Evolutionary conservation across 441 rosid genomes (phyloP), one percentile per base, ranked within the genome.

Genomic region (California macrophylla): DNA sequence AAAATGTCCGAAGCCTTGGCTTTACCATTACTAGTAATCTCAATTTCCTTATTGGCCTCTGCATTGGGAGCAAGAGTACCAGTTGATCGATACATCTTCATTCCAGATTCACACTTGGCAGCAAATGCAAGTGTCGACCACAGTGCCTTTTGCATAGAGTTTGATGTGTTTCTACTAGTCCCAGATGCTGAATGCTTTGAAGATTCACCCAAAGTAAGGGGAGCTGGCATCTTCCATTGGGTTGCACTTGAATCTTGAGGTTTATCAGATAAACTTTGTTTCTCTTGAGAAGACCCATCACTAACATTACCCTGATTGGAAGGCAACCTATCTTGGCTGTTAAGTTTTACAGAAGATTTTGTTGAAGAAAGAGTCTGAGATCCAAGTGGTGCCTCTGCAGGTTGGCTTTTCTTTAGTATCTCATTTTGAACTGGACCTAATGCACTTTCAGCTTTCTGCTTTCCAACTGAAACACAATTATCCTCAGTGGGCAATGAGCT

Each of bases 121-220:
- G 86, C 91, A 77, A 84, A 82, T 71, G 86, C 87, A 29, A 85
- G 77, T 2, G 93, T 84, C 0, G 92, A 85, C 67, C 80, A 52
- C 24, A 89, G 69, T 23, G 89, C 81, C 78, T 76, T 81, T 72
- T 75, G 89, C 66, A 80, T 50, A 45, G 88, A 72, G 74, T 63
- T 82, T 0, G 85, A 71, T 54, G 78, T 77, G 66, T 67, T 79
- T 69, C 66, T 82, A 54, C 66, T 74, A 56, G 52, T 72, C 26
- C 73, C 68, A 62, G 63, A 72, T 64, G 36, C 69, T 29, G 67
- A 69, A 68, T 56, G 25, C 72, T 76, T 79, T 56, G 82, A 79
- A 36, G 79, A 70, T 69, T 73, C 79, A 71, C 76, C 72, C 25
- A 77, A 67, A 62, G 71, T 64, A 36, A 70, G 64, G 0, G 76